Evolutionary conservation across 495 filamentous ascomycete species (phyloP).

Genomic region (Xylaria grammica): DNA sequence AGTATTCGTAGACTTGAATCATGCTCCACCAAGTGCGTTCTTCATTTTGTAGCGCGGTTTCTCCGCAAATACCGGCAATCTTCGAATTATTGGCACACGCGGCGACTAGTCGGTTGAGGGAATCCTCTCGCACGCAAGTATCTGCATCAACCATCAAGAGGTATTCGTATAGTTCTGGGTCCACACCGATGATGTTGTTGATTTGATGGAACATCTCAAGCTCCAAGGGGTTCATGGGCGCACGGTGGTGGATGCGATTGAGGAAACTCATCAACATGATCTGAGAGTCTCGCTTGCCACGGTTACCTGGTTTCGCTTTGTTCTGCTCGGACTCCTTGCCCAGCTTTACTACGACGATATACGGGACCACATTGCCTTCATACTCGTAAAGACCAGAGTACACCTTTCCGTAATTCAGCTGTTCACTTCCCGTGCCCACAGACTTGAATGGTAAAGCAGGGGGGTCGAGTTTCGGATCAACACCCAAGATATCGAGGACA

Average conservation of each 20-base stretch:
- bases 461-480: slow-evolving; percentile 95
- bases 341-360: slow-evolving; percentile 93
- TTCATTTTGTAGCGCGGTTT: slow-evolving; percentile 95
- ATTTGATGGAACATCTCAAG: slow-evolving; percentile 99
- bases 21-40: slow-evolving; percentile 97
- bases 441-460: slow-evolving; percentile 91
- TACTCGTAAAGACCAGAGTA: slow-evolving; percentile 98
- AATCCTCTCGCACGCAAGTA: slow-evolving; percentile 92
- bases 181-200: slow-evolving; percentile 98
- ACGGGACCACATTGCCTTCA: slow-evolving; percentile 96
- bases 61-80: slow-evolving; percentile 96
- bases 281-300: slow-evolving; percentile 97
- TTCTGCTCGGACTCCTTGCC: slow-evolving; percentile 94
- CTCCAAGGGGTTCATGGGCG: slow-evolving; percentile 93
- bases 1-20: slow-evolving; percentile 99
- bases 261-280: slow-evolving; percentile 85
- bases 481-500: slow-evolving; percentile 93
- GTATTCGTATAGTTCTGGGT: slow-evolving; percentile 97
- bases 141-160: slow-evolving; percentile 97
- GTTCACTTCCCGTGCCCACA: slow-evolving; percentile 85
- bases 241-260: slow-evolving; percentile 93
- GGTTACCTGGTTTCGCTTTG: slow-evolving; percentile 94
- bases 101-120: slow-evolving; percentile 89
- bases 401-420: slow-evolving; percentile 97
- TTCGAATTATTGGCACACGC: slow-evolving; percentile 93